Evolutionary conservation across 495 filamentous ascomycete genomes (phyloP).

Genomic region (Cercophora newfieldiana): DNA sequence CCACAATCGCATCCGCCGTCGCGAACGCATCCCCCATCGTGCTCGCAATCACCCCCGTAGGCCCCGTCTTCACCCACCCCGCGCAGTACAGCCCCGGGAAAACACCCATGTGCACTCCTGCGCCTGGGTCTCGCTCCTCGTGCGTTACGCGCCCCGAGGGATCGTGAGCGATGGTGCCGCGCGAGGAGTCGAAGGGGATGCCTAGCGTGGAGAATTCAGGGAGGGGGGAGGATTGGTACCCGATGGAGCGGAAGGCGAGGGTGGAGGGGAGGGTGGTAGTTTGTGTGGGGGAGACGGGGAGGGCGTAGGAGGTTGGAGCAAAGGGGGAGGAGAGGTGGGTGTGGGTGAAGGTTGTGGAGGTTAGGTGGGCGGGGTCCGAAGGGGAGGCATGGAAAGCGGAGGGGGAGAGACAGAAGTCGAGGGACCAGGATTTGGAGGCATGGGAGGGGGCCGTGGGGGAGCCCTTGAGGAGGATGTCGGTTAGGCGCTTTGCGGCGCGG

Average conservation of each 20-base stretch:
- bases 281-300: slow-evolving; percentile 46
- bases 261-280: slow-evolving; percentile 52
- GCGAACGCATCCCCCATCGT: slow-evolving; percentile 95
- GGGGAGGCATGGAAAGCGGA: slow-evolving; percentile 60
- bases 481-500: slow-evolving; percentile 71
- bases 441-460: slow-evolving; percentile 44
- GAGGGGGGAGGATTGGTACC: slow-evolving; percentile 79
- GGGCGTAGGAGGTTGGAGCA: slow-evolving; percentile 49
- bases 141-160: slow-evolving; percentile 66
- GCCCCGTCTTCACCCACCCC: slow-evolving; percentile 95
- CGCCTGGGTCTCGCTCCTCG: slow-evolving; percentile 31
- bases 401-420: slow-evolving; percentile 81
- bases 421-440: slow-evolving; percentile 69
- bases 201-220: slow-evolving; percentile 73
- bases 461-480: slow-evolving; percentile 76
- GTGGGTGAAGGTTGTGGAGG: slow-evolving; percentile 64
- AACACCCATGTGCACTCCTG: slow-evolving; percentile 25
- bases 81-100: slow-evolving; percentile 88
- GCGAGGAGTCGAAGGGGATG: slow-evolving; percentile 71
- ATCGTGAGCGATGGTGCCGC: slow-evolving; percentile 85
- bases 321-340: slow-evolving; percentile 54
- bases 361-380: slow-evolving; percentile 47
- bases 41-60: slow-evolving; percentile 91
- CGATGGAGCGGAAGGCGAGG: slow-evolving; percentile 85
- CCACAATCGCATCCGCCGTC: slow-evolving; percentile 76